These are phyloP conservation scores for Talaromyces sp. DNA, from an alignment of 2,329 filamentous ascomycete genomes.

Conservation along the genomic window DNA sequence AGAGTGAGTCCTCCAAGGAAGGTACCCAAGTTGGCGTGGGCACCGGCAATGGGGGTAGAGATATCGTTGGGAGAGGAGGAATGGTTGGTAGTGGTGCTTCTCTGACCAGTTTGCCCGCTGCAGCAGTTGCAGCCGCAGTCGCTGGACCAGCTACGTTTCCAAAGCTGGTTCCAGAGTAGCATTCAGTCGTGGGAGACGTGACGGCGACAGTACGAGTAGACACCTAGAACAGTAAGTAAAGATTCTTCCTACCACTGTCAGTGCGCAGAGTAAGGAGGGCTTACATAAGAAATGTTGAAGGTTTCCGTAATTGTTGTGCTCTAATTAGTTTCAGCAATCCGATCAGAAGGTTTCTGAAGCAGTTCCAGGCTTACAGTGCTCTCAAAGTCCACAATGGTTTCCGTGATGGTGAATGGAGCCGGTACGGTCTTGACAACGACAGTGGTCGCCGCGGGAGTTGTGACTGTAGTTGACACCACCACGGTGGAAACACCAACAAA, in stretches of 20 bases:
- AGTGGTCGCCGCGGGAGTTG: slow-evolving; percentile 3
- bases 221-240: background rate
- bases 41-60: background rate
- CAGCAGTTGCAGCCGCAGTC: background rate
- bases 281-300: slow-evolving; percentile 8
- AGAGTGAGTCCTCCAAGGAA: background rate
- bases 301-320: slow-evolving; percentile 9
- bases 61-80: background rate
- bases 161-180: slow-evolving; percentile 2
- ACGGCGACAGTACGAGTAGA: background rate
- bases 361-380: slow-evolving; percentile 1
- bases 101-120: background rate
- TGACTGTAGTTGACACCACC: slow-evolving; percentile 3
- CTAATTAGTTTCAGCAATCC: background rate
- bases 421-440: background rate
- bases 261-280: background rate
- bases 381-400: background rate
- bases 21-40: background rate
- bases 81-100: background rate
- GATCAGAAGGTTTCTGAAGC: background rate
- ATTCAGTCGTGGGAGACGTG: slow-evolving; percentile 8
- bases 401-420: slow-evolving; percentile 1
- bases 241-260: background rate
- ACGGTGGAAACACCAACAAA: slow-evolving; percentile 1
- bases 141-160: background rate